These are phyloP conservation scores for Breviolum minutum DNA, from an alignment of 73 alveolate species.

Conservation along the genomic window DNA sequence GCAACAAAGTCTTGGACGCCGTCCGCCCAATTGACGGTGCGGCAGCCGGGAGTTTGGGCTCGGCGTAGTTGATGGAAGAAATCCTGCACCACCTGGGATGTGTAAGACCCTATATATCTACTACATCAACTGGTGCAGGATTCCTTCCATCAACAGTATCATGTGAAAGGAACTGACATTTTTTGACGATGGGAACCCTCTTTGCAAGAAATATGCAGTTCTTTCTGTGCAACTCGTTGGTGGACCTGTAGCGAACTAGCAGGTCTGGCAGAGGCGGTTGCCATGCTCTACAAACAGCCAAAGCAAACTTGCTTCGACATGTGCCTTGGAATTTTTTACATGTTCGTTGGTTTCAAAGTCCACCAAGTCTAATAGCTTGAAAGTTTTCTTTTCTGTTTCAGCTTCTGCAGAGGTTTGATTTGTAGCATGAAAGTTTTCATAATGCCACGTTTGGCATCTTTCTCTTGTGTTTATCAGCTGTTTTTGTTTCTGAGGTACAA, in stretches of 20 bases:
- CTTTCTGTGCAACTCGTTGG: neutral
- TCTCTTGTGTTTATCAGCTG: no score
- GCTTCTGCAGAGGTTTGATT: no score
- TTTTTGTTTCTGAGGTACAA: slow-evolving; percentile 12
- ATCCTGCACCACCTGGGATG: no score
- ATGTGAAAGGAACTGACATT: neutral
- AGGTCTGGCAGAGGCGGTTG: slow-evolving; percentile 84
- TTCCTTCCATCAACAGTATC: no score
- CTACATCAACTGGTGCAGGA: no score
- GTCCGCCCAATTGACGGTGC: slow-evolving; percentile 52
- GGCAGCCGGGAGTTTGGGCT: neutral
- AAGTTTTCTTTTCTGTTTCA: no score
- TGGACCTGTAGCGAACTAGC: neutral
- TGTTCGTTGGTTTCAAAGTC: neutral
- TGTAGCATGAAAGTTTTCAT: no score
- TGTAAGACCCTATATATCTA: no score
- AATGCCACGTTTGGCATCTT: no score
- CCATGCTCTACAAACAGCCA: slow-evolving; percentile 88
- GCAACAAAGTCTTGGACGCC: slow-evolving; percentile 58
- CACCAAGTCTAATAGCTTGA: neutral
- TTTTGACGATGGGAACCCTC: neutral
- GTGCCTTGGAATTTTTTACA: neutral
- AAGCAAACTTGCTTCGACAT: slow-evolving; percentile 76
- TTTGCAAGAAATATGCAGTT: neutral
- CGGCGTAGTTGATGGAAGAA: no score